Evolutionary conservation across 1,139 yeast species (phyloP), one percentile per base, ranked within the genome.

Genomic region (Candida sanyaensis): DNA sequence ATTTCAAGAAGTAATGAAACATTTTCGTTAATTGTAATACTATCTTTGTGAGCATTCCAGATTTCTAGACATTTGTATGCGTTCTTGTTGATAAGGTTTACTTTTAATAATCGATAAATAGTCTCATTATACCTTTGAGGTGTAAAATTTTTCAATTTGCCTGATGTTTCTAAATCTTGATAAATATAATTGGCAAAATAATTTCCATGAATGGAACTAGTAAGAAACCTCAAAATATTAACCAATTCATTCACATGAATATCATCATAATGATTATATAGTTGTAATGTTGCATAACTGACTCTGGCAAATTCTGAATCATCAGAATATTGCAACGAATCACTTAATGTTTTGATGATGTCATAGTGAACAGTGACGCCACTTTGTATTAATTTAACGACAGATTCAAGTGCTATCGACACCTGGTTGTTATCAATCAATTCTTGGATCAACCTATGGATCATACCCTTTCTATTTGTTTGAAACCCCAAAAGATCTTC

Each of bases 171-270:
- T 4, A 42, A 31, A n/a, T 42, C 40, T 2, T 27, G 29, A 32
- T 43, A 50, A 27, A 50, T 21, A 11, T 37, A 45, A 40, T 53
- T 51, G 26, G 51, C 51, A 45, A 44, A 53, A 40, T 46, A 50
- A 24, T 43, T 43, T 3, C 52, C 53, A 30, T 45, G 43, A n/a
- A 28, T 27, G 6, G 41, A 31, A 7, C 47, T 39, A 17, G 47
- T 42, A 13, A 51, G 31, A 37, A 34, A 51, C 24, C n/a, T 29
- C n/a, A 51, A 11, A 17, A 43, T 30, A 10, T 37, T 27, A 9
- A 28, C 32, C 17, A 51, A 21, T 26, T 48, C 49, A 2, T 28
- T 11, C 1, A 12, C 12, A 4, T 39, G 37, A 5, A 46, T 12
- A 8, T 44, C 40, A 13, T 37, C 26, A 33, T 11, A 24, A n/a